Conservation (phyloP, 2,329 filamentous ascomycete species). For the Beauveria asiatica region DNA sequence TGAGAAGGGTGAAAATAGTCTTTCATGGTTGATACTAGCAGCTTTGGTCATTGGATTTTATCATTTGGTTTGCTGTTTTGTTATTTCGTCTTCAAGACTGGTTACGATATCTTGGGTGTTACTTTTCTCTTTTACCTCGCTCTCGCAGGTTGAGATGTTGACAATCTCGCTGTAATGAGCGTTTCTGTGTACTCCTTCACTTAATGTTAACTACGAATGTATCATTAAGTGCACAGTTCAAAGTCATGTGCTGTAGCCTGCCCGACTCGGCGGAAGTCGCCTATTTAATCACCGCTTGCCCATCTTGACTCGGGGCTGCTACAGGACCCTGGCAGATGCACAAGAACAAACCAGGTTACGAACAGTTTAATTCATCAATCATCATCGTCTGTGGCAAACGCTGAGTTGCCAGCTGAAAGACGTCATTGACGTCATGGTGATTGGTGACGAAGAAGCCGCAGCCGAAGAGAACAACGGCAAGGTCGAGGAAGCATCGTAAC, state of each 20-base stretch:
- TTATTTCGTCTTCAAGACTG: not conserved
- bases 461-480: too few relatives aligned
- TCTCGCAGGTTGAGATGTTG: not conserved
- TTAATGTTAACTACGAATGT: not conserved
- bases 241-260: not conserved
- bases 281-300: too few relatives aligned
- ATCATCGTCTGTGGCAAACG: too few relatives aligned
- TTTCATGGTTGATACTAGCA: not conserved
- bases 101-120: slow-evolving; percentile 9
- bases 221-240: not conserved
- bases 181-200: not conserved
- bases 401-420: too few relatives aligned
- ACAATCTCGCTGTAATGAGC: not conserved
- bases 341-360: too few relatives aligned
- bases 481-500: too few relatives aligned
- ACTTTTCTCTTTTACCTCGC: not conserved
- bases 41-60: not conserved
- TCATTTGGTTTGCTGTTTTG: not conserved
- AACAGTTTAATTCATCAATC: too few relatives aligned
- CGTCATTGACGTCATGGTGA: too few relatives aligned
- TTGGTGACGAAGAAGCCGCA: too few relatives aligned
- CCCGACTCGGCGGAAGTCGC: too few relatives aligned
- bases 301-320: too few relatives aligned
- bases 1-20: not conserved
- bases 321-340: too few relatives aligned